These are phyloP conservation scores for Mortierella sp. DNA, from an alignment of 371 early-diverging fungal genomes.

Conservation along the genomic window DNA sequence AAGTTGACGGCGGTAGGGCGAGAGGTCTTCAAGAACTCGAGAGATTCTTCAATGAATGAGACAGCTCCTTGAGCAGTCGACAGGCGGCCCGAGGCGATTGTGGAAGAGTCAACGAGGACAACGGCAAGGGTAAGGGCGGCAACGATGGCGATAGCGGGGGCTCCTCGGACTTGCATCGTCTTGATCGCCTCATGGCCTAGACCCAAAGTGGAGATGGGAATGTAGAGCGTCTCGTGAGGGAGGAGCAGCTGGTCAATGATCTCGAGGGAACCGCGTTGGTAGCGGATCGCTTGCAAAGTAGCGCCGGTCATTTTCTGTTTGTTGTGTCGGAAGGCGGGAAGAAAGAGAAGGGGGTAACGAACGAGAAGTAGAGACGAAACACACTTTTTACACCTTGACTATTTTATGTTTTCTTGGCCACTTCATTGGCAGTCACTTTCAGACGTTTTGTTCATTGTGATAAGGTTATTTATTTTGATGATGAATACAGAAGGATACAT, in stretches of 20 bases:
- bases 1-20: slow-evolving; percentile 98
- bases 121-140: slow-evolving; percentile 94
- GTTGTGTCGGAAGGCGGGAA: not conserved
- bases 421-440: not conserved
- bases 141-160: slow-evolving; percentile 98
- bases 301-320: slow-evolving; percentile 38
- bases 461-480: not conserved
- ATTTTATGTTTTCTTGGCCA: slow-evolving; percentile 4
- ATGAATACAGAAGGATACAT: not conserved
- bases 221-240: slow-evolving; percentile 90
- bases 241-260: slow-evolving; percentile 95
- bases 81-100: slow-evolving; percentile 19
- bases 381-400: not conserved
- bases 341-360: not conserved
- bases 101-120: slow-evolving; percentile 66
- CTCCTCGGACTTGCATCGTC: slow-evolving; percentile 94
- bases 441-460: not conserved
- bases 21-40: slow-evolving; percentile 89
- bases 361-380: not conserved
- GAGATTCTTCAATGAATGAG: slow-evolving; percentile 70
- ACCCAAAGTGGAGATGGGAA: slow-evolving; percentile 72
- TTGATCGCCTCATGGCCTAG: slow-evolving; percentile 93
- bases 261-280: slow-evolving; percentile 74
- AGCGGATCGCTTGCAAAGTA: slow-evolving; percentile 86
- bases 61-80: slow-evolving; percentile 58